Percentiles rank a stretch among this genome's conserved stretches.
Evolutionary conservation across 2,329 filamentous ascomycete genomes (phyloP).

Genomic region (Paramyrothecium sp.): DNA sequence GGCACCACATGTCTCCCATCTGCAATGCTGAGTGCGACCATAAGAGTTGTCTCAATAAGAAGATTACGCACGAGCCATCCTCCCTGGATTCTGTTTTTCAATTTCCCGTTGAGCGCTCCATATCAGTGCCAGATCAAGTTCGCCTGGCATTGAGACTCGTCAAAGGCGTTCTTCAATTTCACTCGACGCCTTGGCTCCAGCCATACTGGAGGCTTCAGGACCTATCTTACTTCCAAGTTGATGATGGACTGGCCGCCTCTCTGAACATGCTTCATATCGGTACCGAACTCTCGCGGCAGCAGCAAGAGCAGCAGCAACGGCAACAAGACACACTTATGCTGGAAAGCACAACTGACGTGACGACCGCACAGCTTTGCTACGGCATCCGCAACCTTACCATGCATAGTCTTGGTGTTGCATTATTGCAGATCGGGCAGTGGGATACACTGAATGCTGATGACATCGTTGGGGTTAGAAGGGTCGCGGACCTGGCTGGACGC

Average conservation of each 20-base stretch:
- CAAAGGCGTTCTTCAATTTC: neutral
- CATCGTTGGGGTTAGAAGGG: neutral
- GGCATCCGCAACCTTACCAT: neutral
- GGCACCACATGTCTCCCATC: neutral
- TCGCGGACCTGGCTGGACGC: neutral
- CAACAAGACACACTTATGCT: neutral
- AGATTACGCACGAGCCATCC: neutral
- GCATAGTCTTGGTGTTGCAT: neutral
- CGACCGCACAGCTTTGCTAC: neutral
- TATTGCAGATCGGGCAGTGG: neutral
- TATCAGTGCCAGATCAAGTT: neutral
- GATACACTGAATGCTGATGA: neutral
- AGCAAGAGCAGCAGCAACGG: neutral
- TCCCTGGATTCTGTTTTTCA: neutral
- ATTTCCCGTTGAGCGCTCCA: neutral
- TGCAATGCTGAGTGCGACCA: neutral
- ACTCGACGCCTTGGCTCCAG: constrained; percentile 1
- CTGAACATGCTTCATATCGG: neutral
- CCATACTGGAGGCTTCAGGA: neutral
- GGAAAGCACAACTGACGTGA: neutral
- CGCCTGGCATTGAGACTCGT: neutral
- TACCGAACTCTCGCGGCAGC: neutral
- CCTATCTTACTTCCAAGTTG: neutral
- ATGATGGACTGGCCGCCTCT: neutral
- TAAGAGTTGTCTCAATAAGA: neutral